A percentile compares a stretch with the other conserved stretches of the same genome.
Conservation (phyloP, 1,284 basidiomycete species). For the Ceratorhiza oryzae-sativae region DNA sequence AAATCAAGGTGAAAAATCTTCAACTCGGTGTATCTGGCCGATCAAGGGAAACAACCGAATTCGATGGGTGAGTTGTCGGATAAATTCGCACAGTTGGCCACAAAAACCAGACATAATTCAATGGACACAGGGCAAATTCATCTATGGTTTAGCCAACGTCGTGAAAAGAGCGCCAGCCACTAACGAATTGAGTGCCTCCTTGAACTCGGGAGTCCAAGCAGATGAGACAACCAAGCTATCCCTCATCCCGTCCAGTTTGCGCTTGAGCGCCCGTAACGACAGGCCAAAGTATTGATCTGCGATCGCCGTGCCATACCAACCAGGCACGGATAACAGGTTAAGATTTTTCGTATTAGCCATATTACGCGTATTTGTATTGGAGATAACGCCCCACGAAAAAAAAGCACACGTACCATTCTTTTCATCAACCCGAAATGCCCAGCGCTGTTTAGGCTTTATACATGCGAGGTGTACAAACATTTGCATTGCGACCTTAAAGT, state of each 20-base stretch:
- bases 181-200: constrained; percentile 63
- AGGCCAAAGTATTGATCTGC: constrained; percentile 48
- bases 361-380: too few relatives aligned
- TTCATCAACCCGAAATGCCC: constrained; percentile 61
- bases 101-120: too few relatives aligned
- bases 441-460: constrained; percentile 59
- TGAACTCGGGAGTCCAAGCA: constrained; percentile 77
- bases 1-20: constrained; percentile 61
- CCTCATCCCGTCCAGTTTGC: constrained; percentile 69
- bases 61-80: too few relatives aligned
- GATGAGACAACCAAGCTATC: constrained; percentile 80
- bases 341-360: not conserved
- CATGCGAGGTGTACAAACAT: constrained; percentile 82
- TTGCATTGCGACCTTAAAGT: constrained; percentile 71
- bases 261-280: constrained; percentile 54
- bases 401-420: constrained; percentile 59
- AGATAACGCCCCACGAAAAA: not conserved
- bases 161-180: not conserved
- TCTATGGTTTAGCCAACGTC: too few relatives aligned
- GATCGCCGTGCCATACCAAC: not conserved
- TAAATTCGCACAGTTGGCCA: too few relatives aligned
- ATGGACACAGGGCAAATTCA: too few relatives aligned
- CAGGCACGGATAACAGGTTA: constrained; percentile 28
- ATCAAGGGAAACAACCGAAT: not conserved
- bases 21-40: constrained; percentile 61